Evolutionary conservation across 2,329 filamentous ascomycete species (phyloP).

Genomic region (Ilyonectria robusta): DNA sequence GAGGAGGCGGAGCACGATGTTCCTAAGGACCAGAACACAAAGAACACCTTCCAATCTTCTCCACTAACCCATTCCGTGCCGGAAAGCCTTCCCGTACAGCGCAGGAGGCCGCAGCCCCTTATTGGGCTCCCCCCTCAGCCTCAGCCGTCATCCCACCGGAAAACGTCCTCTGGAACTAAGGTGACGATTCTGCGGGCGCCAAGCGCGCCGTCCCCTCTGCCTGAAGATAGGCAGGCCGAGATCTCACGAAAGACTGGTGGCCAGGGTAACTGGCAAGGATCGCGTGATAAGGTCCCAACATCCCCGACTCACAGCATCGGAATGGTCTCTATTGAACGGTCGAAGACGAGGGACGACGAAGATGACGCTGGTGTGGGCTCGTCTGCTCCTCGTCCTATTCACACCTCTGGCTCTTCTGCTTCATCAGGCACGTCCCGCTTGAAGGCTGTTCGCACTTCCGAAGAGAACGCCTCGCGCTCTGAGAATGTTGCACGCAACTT

Average conservation of each 20-base stretch:
- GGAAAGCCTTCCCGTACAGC: constrained; percentile 38
- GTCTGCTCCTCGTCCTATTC: constrained; percentile 54
- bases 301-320: constrained; percentile 54
- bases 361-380: constrained; percentile 46
- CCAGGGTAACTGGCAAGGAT: constrained; percentile 41
- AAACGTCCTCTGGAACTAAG: constrained; percentile 51
- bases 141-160: constrained; percentile 35
- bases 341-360: constrained; percentile 53
- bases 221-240: constrained; percentile 52
- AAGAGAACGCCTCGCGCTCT: constrained; percentile 66
- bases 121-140: constrained; percentile 29
- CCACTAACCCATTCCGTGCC: constrained; percentile 44
- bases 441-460: constrained; percentile 69
- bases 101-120: constrained; percentile 39
- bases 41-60: constrained; percentile 44
- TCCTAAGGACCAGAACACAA: constrained; percentile 37
- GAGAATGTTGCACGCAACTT: constrained; percentile 78
- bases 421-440: constrained; percentile 66
- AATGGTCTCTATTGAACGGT: constrained; percentile 57
- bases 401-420: constrained; percentile 66
- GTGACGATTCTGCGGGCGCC: constrained; percentile 52
- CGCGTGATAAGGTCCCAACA: constrained; percentile 41
- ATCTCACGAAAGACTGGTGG: constrained; percentile 51
- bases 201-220: constrained; percentile 48
- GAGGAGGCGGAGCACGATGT: constrained; percentile 50